Base-by-base conservation (phyloP, 306 rosid species). In the Gastrolobium villosum region DNA sequence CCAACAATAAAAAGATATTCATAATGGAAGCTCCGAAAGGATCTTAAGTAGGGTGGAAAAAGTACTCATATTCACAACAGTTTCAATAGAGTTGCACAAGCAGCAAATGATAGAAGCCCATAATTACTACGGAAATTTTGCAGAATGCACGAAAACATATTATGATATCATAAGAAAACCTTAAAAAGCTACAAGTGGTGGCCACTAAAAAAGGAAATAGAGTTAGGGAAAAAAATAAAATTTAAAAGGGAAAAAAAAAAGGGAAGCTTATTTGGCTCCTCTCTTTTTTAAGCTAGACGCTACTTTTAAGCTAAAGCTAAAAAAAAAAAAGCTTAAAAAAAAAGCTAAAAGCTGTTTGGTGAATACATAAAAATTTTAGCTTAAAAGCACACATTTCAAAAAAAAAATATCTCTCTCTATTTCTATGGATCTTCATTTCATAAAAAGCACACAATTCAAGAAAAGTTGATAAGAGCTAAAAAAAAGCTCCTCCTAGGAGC, bases 1-100 rank as follows among this genome's bases (percentile, higher is more conserved):
- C 76, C 34, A 67, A 66, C 48, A 74, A 52, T 66, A 43, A 37
- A 55, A 79, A 55, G 6, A 28, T 10, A 66, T 4, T 69, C 65
- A 10, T 0, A 49, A 9, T 13, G 30, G 52, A 40, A 65, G 57
- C 53, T 67, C 56, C 6, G 7, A 20, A 56, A 40, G 37, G 45
- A 74, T 78, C 62, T 49, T 41, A 5, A 36, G 46, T 68, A 59
- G 55, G 40, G 44, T 2, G 7, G 43, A 78, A 67, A 74, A 5
- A 6, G 20, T 28, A 49, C 71, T 57, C 60, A 28, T 43, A 10
- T 78, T 53, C 50, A 68, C 48, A 46, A 20, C 31, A 48, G 37
- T 57, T 78, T 72, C 67, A 52, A 39, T 34, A 20, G 34, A 65
- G 39, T 15, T 66, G 39, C 70, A 59, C 28, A 69, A 59, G n/a